Conservation (phyloP, 208 protist genomes). For the Trypanosoma mega region DNA sequence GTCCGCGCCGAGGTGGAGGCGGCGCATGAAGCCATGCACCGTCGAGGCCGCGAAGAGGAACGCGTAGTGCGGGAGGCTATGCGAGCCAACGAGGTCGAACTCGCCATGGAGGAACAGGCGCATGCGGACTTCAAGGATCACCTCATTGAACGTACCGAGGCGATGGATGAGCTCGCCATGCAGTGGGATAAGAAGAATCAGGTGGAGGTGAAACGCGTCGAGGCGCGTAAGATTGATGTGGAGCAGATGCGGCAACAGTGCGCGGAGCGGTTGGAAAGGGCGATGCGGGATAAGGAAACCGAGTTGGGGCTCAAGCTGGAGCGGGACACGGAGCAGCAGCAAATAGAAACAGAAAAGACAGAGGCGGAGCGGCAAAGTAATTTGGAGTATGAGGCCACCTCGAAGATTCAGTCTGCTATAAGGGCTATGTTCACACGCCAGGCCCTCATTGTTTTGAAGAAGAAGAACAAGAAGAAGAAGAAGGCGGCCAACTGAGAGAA, state of each 20-base stretch:
- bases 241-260: slow-evolving; percentile 79
- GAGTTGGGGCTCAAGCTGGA: slow-evolving; percentile 53
- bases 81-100: slow-evolving; percentile 30
- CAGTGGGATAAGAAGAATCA: slow-evolving; percentile 84
- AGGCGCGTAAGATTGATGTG: slow-evolving; percentile 74
- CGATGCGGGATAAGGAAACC: slow-evolving; percentile 44
- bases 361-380: slow-evolving; percentile 40
- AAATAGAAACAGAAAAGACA: slow-evolving; percentile 28
- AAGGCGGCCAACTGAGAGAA: slow-evolving; percentile 18
- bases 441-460: slow-evolving; percentile 63
- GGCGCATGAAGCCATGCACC: slow-evolving; percentile 64
- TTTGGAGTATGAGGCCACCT: slow-evolving; percentile 68
- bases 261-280: slow-evolving; percentile 66
- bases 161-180: slow-evolving; percentile 63
- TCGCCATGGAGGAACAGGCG: slow-evolving; percentile 48
- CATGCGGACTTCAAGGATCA: slow-evolving; percentile 67
- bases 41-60: slow-evolving; percentile 47
- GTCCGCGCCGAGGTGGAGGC: slow-evolving; percentile 62
- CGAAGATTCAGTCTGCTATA: slow-evolving; percentile 76
- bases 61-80: slow-evolving; percentile 39
- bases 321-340: slow-evolving; percentile 36
- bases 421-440: slow-evolving; percentile 80
- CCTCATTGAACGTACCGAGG: slow-evolving; percentile 61
- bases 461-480: slow-evolving; percentile 77
- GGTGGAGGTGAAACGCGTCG: slow-evolving; percentile 70